Evolutionary conservation across 768 basidiomycete species (phyloP).

Genomic region (Mycena vulgaris): DNA sequence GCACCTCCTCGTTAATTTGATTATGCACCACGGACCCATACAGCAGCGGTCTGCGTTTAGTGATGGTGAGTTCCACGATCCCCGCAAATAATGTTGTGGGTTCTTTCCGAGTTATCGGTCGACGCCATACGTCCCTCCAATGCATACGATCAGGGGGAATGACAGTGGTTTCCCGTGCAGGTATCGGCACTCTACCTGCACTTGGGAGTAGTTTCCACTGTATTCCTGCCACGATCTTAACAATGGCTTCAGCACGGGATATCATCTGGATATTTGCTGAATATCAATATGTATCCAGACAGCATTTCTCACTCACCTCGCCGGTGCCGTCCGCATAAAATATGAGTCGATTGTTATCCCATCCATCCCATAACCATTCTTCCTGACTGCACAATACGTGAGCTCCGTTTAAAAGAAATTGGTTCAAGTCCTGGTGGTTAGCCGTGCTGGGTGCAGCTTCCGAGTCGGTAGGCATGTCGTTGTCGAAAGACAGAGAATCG

Average conservation of each 20-base stretch:
- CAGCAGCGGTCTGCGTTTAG: not conserved
- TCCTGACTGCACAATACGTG: not conserved
- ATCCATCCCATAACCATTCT: slow-evolving; percentile 16
- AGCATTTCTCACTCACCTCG: slow-evolving; percentile 8
- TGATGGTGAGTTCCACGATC: slow-evolving; percentile 1
- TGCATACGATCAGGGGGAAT: not conserved
- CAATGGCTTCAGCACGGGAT: not conserved
- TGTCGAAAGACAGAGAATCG: slow-evolving; percentile 1
- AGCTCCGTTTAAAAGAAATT: slow-evolving; percentile 1
- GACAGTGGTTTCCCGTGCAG: not conserved
- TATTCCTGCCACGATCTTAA: slow-evolving; percentile 12
- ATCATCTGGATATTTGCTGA: slow-evolving; percentile 1
- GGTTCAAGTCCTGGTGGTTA: not conserved
- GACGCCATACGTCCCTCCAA: slow-evolving; percentile 1
- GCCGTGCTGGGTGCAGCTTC: not conserved
- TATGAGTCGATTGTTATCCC: not conserved
- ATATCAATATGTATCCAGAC: not conserved
- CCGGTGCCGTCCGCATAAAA: slow-evolving; percentile 12
- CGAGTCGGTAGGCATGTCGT: slow-evolving; percentile 1
- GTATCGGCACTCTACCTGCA: not conserved
- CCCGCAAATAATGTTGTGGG: slow-evolving; percentile 5
- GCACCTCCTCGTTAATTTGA: slow-evolving; percentile 7
- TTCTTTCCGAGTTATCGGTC: not conserved
- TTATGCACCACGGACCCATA: not conserved
- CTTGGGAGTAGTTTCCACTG: slow-evolving; percentile 6